Evolutionary conservation across 345 rosid genomes (phyloP), one percentile per base, ranked within the genome.

Genomic region (Cardamine occulta): DNA sequence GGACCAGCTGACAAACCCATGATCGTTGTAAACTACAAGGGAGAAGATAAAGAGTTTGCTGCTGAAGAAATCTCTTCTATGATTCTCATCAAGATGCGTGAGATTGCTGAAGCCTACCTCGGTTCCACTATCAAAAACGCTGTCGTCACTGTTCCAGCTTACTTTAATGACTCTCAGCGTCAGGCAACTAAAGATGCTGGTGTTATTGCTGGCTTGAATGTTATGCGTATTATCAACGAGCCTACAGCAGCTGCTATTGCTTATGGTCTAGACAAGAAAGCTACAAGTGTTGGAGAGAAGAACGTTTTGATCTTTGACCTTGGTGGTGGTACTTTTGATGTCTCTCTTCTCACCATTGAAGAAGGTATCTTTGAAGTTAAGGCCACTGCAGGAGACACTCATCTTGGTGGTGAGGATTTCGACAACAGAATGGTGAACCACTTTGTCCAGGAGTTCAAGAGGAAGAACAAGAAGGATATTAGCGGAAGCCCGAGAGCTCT

Each of bases 211-310:
- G 92, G 92, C n/a, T 85, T 86, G 32, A 88, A 88, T 29, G 92
- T 88, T 2, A 77, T 88, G 90, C 88, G 92, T 31, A 88, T 88
- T 26, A 88, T 88, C 70, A 88, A 88, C 8, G 94, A 89, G 80
- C 94, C 94, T 7, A 89, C 94, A 0, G 94, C 94, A 8, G 94
- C 94, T 0, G 94, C 94, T 14, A 89, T 89, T 64, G 94, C 94
- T 21, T 89, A 89, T 32, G 94, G 94, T 70, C 80, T 89, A 0
- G 94, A 89, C 73, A 89, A 89, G 85, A 89, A 87, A 64, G 90
- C 94, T 1, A 72, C 86, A 15, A 85, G 89, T 12, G 82, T 82
- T 11, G 93, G 90, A 5, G 90, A 88, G 86, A 88, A 88, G 85
- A 86, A 86, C 28, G 89, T 88, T 11, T 72, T 88, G 85, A 86